Evolutionary conservation across 2,329 filamentous ascomycete species (phyloP), one percentile per base, ranked within the genome.

Genomic region (Trematosphaeria pertusa): DNA sequence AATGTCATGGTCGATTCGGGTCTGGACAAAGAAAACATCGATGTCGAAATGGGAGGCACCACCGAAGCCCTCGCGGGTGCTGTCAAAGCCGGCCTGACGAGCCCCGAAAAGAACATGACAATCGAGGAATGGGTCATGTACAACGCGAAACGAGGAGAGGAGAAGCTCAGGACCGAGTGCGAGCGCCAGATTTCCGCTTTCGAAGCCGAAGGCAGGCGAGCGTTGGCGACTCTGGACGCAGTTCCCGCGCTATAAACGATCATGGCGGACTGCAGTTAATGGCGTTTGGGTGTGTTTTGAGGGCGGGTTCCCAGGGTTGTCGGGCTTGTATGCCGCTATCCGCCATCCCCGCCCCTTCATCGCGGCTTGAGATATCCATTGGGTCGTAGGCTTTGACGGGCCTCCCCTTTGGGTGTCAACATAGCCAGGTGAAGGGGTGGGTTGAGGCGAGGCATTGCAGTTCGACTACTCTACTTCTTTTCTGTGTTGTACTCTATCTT

Each of bases 101-200:
- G 81, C 42, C 83, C 86, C 0, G 94, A 97, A 75, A 91, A 88
- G 76, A 78, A 81, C 28, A 96, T 99, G 92, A 93, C 86, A 4
- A 90, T 97, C 0, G 91, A 96, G 70, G 86, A 97, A 71, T 99
- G 93, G 91, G 88, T 99, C 30, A 78, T 86, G 47, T 83, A 87
- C 72, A 92, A 94, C 58, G 94, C 94, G 0, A 81, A 82, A 50
- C 79, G 87, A 65, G 91, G 89, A 0, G 92, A 97, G 75, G 84
- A 86, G 71, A 87, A 85, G 69, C 76, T 99, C 44, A 87, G 87
- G 64, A 75, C 80, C 26, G 88, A 95, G 67, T 96, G 91, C 64
- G 93, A 97, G 75, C 77, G 84, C 19, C 83, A 96, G 71, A 90
- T 99, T 4, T 82, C 81, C 48, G 78, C 83, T 7, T 97, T 97